A percentile compares a stretch with the other conserved stretches of the same genome.
Evolutionary conservation across 345 rosid species (phyloP).

Genomic region (Pistacia integerrima): DNA sequence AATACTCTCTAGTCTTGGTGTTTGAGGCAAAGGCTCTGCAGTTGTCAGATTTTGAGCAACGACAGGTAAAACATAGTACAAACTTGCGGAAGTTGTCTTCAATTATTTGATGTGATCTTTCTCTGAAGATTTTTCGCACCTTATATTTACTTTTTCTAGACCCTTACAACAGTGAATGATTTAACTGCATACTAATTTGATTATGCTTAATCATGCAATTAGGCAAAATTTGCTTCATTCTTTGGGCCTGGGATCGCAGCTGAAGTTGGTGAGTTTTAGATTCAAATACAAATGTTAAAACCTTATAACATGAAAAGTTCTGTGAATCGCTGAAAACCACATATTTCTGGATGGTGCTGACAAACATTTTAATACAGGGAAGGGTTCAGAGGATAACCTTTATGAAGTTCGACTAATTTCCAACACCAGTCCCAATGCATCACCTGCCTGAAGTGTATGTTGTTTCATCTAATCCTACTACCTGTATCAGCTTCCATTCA

Average conservation of each 20-base stretch:
- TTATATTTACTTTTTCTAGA: neutral
- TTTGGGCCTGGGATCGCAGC: slow-evolving; percentile 89
- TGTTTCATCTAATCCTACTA: slow-evolving; percentile 12
- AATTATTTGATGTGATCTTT: neutral
- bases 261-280: slow-evolving; percentile 65
- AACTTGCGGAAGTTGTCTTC: neutral
- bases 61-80: slow-evolving; percentile 56
- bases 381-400: slow-evolving; percentile 54
- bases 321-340: neutral
- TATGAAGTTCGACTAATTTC: slow-evolving; percentile 84
- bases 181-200: slow-evolving; percentile 20
- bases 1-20: slow-evolving; percentile 70
- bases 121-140: neutral
- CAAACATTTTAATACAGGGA: slow-evolving; percentile 45
- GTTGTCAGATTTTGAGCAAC: slow-evolving; percentile 76
- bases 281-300: neutral
- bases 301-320: neutral
- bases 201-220: slow-evolving; percentile 21
- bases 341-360: neutral
- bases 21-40: slow-evolving; percentile 79
- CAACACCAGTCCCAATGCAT: slow-evolving; percentile 40
- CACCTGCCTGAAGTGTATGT: slow-evolving; percentile 38
- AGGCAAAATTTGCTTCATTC: slow-evolving; percentile 92
- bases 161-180: neutral
- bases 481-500: slow-evolving; percentile 10